Conservation (phyloP, 1,284 basidiomycete genomes). For the Gomphus bonarii region DNA sequence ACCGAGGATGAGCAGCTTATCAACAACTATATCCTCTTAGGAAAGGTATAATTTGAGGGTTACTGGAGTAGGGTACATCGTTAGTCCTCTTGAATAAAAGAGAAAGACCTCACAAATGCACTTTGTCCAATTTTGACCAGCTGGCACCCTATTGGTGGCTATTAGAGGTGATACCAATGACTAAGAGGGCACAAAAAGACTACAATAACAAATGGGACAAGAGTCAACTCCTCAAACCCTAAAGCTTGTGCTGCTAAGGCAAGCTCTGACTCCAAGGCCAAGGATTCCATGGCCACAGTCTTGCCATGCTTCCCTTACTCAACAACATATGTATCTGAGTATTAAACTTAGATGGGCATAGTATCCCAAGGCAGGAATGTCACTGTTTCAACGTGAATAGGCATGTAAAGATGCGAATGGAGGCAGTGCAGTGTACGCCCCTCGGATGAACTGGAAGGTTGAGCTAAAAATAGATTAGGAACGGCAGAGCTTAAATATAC, state of each 20-base stretch:
- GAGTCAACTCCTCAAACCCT: too few species aligned
- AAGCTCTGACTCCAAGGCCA: too few species aligned
- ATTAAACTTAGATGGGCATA: too few species aligned
- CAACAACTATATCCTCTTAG: too few species aligned
- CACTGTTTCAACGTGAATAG: conserved; percentile 39
- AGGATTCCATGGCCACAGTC: too few species aligned
- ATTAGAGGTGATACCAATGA: conserved; percentile 23
- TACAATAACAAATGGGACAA: conserved; percentile 23
- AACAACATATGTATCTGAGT: too few species aligned
- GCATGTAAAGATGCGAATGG: conserved; percentile 39
- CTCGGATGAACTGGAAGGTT: conserved; percentile 18
- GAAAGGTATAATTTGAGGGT: too few species aligned
- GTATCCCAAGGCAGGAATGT: conserved; percentile 29
- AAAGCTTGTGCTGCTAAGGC: too few species aligned
- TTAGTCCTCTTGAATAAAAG: conserved; percentile 27
- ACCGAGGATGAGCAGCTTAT: too few species aligned
- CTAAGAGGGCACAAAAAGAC: conserved; percentile 29
- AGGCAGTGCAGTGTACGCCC: conserved; percentile 14
- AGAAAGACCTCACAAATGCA: conserved; percentile 38
- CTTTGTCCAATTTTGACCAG: conserved; percentile 34
- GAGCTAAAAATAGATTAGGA: conserved; percentile 27
- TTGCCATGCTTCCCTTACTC: not conserved
- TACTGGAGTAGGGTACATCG: too few species aligned
- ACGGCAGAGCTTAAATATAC: too few species aligned
- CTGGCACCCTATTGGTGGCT: conserved; percentile 25